Conservation (phyloP, 2,329 filamentous ascomycete species). For the Camillea tinctor region DNA sequence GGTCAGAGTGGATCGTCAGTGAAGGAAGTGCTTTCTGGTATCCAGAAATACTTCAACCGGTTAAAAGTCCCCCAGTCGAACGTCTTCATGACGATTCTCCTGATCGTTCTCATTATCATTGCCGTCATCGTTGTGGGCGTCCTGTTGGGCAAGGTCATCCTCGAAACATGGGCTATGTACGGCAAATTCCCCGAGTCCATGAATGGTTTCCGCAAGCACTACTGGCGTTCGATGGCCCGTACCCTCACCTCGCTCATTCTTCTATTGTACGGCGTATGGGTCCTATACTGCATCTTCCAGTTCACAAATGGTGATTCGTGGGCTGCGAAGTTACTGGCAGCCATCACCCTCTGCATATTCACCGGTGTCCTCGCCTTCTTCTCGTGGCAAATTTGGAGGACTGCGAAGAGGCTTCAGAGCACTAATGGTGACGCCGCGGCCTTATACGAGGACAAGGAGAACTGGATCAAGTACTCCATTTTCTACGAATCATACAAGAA, state of each 20-base stretch:
- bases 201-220: constrained; percentile 85
- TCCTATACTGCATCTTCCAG: constrained; percentile 93
- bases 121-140: constrained; percentile 82
- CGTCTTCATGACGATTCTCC: constrained; percentile 92
- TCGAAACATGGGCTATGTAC: constrained; percentile 89
- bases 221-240: constrained; percentile 89
- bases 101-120: constrained; percentile 85
- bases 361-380: constrained; percentile 82
- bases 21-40: constrained; percentile 61
- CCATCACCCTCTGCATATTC: constrained; percentile 75
- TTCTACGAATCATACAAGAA: constrained; percentile 97
- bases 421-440: constrained; percentile 68
- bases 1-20: constrained; percentile 13
- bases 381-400: constrained; percentile 75
- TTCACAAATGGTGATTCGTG: constrained; percentile 93
- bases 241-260: constrained; percentile 88
- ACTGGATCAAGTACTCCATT: constrained; percentile 92
- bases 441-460: constrained; percentile 84
- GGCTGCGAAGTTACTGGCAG: constrained; percentile 84
- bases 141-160: constrained; percentile 83
- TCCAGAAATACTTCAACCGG: constrained; percentile 80
- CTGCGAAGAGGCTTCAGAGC: constrained; percentile 72
- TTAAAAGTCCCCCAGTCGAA: constrained; percentile 83
- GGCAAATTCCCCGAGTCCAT: constrained; percentile 80
- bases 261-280: constrained; percentile 91